Evolutionary conservation across 1,284 basidiomycete genomes (phyloP).

Genomic region (Mycena citricolor): DNA sequence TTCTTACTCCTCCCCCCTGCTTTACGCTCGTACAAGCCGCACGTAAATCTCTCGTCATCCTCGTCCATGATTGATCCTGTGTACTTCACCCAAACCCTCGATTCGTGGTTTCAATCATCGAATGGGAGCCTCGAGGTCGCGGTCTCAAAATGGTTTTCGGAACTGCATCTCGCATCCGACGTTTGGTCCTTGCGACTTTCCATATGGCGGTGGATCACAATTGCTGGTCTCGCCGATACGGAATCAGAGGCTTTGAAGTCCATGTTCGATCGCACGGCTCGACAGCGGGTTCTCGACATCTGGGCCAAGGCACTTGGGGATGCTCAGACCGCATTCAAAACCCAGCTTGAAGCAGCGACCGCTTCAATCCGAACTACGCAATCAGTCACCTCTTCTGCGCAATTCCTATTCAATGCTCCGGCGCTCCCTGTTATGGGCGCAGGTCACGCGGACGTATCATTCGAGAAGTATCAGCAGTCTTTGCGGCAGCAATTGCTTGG

Average conservation of each 20-base stretch:
- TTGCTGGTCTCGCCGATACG: constrained; percentile 40
- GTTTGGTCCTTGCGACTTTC: constrained; percentile 65
- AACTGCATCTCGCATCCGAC: constrained; percentile 55
- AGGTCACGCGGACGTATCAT: constrained; percentile 45
- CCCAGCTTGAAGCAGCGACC: constrained; percentile 37
- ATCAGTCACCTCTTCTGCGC: constrained; percentile 51
- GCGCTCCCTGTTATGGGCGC: constrained; percentile 43
- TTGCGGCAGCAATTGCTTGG: constrained; percentile 59
- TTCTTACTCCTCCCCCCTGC: constrained; percentile 63
- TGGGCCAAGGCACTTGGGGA: constrained; percentile 50
- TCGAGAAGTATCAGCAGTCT: constrained; percentile 55
- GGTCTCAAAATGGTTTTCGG: constrained; percentile 55
- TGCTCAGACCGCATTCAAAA: constrained; percentile 47
- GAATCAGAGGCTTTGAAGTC: constrained; percentile 44
- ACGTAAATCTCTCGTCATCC: constrained; percentile 62
- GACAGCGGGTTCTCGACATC: constrained; percentile 50
- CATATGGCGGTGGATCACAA: constrained; percentile 46
- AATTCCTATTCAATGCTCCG: constrained; percentile 55
- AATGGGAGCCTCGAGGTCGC: constrained; percentile 44
- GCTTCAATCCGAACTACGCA: constrained; percentile 30
- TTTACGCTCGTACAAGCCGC: constrained; percentile 70
- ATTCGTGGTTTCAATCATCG: constrained; percentile 61
- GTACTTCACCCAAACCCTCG: constrained; percentile 46
- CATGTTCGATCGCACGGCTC: constrained; percentile 52
- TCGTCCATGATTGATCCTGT: constrained; percentile 47